These are phyloP conservation scores for Neocallimastix lanati DNA, from an alignment of 192 early-diverging fungal genomes.

Conservation along the genomic window DNA sequence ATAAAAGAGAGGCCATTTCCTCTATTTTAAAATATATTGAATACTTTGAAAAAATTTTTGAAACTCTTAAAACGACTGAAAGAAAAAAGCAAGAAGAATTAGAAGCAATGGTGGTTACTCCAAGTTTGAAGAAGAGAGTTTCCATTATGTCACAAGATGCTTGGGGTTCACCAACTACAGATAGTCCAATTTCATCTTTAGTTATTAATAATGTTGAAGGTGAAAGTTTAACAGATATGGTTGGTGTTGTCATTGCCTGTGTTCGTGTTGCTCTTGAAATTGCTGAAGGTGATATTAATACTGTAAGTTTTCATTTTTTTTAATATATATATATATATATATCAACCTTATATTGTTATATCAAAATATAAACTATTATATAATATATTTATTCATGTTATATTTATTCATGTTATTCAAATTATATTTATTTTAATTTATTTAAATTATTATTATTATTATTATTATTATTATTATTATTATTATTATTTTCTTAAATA, in stretches of 20 bases:
- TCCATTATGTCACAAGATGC: conserved; percentile 2
- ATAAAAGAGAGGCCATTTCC: conserved; percentile 14
- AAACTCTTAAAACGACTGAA: background rate
- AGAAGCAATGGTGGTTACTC: background rate
- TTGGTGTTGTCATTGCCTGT: conserved; percentile 18
- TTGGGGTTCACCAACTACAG: background rate
- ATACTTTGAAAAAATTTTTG: conserved; percentile 16
- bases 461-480: too few relatives aligned
- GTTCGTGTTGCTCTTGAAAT: conserved; percentile 10
- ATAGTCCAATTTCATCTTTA: background rate
- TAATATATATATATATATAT: background rate
- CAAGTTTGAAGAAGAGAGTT: background rate
- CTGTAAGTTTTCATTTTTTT: conserved; percentile 13
- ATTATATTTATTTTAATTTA: too few relatives aligned
- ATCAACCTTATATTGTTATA: too few relatives aligned
- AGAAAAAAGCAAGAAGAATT: background rate
- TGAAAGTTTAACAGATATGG: conserved; percentile 20
- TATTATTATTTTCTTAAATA: background rate
- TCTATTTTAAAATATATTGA: conserved; percentile 15
- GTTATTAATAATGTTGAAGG: conserved; percentile 13
- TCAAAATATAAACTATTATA: too few relatives aligned
- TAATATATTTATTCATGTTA: too few relatives aligned
- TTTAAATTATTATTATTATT: too few relatives aligned
- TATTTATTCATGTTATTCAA: too few relatives aligned
- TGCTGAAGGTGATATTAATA: conserved; percentile 12